A percentile compares a stretch with the other conserved stretches of the same genome.
Evolutionary conservation across 345 rosid species (phyloP).

Genomic region (Luvunga scandens): DNA sequence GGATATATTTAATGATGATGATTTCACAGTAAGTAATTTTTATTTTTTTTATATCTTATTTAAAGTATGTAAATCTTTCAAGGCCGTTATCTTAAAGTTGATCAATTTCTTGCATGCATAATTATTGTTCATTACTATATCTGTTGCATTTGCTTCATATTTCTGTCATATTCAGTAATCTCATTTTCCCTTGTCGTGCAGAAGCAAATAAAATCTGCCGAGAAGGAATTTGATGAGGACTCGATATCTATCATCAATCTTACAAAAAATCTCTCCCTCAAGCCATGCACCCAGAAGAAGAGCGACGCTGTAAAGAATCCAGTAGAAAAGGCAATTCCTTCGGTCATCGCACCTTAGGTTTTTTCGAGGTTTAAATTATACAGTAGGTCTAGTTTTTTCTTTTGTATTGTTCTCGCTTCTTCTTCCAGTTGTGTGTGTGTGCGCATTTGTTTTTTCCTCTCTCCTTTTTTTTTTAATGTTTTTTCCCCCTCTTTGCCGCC

Average conservation of each 20-base stretch:
- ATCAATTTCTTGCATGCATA: neutral
- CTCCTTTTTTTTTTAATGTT: neutral
- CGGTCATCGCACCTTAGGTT: conserved; percentile 24
- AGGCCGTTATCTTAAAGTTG: neutral
- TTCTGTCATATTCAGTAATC: neutral
- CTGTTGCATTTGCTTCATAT: too few species aligned
- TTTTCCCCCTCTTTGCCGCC: neutral
- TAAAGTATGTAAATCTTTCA: neutral
- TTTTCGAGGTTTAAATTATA: neutral
- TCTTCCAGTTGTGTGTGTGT: too few species aligned
- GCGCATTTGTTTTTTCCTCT: too few species aligned
- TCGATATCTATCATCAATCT: conserved; percentile 37
- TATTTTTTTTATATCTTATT: neutral
- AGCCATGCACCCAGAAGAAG: conserved; percentile 30
- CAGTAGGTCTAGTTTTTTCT: neutral
- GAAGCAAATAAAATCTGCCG: conserved; percentile 32
- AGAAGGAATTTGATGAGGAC: conserved; percentile 25
- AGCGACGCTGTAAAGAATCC: conserved; percentile 24
- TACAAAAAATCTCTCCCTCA: conserved; percentile 58
- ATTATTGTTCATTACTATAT: too few species aligned
- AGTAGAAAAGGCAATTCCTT: conserved; percentile 12
- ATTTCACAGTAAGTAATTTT: conserved; percentile 33
- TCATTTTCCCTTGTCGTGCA: neutral
- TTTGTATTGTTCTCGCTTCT: neutral
- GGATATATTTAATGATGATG: conserved; percentile 37